These are phyloP conservation scores for Geranium incanum DNA, from an alignment of 441 rosid species.

Conservation along the genomic window DNA sequence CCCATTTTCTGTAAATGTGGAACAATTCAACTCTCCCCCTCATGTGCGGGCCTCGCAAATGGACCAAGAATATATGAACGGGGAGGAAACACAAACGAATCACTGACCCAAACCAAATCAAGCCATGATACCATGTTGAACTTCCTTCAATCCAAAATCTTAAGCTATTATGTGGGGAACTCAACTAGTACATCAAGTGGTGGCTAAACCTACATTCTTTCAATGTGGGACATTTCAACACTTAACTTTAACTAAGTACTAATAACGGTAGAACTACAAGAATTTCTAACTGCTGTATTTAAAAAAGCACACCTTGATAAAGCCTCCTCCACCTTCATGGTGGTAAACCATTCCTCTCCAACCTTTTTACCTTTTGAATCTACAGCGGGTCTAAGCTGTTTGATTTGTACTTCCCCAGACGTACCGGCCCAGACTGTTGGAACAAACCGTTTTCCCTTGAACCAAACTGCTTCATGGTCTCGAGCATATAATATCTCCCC, in stretches of 20 bases:
- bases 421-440: conserved; percentile 85
- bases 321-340: conserved; percentile 76
- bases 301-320: conserved; percentile 45
- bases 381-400: conserved; percentile 73
- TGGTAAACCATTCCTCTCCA: conserved; percentile 98
- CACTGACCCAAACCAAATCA: too few relatives aligned
- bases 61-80: too few relatives aligned
- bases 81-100: too few relatives aligned
- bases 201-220: too few relatives aligned
- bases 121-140: too few relatives aligned
- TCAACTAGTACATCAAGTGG: too few relatives aligned
- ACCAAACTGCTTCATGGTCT: conserved; percentile 94
- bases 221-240: too few relatives aligned
- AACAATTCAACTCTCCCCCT: too few relatives aligned
- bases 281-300: background rate
- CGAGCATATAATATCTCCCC: conserved; percentile 86
- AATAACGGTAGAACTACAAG: conserved; percentile 2
- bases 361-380: conserved; percentile 94
- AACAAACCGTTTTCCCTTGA: conserved; percentile 77
- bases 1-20: too few relatives aligned
- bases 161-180: too few relatives aligned
- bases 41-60: too few relatives aligned
- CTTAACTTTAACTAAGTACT: background rate
- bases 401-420: conserved; percentile 89
- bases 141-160: too few relatives aligned